Base-by-base conservation (phyloP, 2,329 filamentous ascomycete species). In the Phaeophleospora eucalypticola region DNA sequence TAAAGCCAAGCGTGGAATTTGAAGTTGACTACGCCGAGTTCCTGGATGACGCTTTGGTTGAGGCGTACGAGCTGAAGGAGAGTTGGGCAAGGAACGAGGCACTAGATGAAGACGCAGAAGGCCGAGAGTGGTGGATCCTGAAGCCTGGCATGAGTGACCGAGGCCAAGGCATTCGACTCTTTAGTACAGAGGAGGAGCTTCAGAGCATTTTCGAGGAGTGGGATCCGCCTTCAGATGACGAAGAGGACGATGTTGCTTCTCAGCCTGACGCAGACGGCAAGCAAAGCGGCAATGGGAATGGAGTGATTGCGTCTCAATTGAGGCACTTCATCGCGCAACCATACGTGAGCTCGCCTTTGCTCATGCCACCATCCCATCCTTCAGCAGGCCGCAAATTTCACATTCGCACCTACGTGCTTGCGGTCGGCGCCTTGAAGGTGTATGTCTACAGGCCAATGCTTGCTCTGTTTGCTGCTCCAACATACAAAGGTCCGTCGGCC, bases 121-220 rank as follows among this genome's bases (percentile, higher is more conserved):
- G 68, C 21, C 58, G 69, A 38, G 82, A 94, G 65, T 98, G 91
- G 91, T 98, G 93, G 93, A 97, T 98, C 56, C 68, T 98, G 49
- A 98, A 98, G 70, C 91, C 93, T 0, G 86, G 91, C 7, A 97
- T 98, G 93, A 95, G 89, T 66, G 93, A 98, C 65, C 80, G 91
- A 18, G 93, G 91, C 0, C 90, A 96, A 65, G 93, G 93, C 1
- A 96, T 98, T 48, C 74, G 88, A 33, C 73, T 98, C 0, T 98
- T 98, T 67, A 87, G 82, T 59, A 88, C 82, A 2, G 87, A 93
- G 73, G 82, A 84, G 46, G 84, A 95, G 63, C 72, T 98, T n/a
- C 84, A 86, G 51, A 77, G 65, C 12, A 93, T 98, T 44, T 98
- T 97, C 62, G 89, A 96, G 57, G 84, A 81, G 46, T 98, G 93